Conservation (phyloP, 495 filamentous ascomycete species). For the Tuber indicum region DNA sequence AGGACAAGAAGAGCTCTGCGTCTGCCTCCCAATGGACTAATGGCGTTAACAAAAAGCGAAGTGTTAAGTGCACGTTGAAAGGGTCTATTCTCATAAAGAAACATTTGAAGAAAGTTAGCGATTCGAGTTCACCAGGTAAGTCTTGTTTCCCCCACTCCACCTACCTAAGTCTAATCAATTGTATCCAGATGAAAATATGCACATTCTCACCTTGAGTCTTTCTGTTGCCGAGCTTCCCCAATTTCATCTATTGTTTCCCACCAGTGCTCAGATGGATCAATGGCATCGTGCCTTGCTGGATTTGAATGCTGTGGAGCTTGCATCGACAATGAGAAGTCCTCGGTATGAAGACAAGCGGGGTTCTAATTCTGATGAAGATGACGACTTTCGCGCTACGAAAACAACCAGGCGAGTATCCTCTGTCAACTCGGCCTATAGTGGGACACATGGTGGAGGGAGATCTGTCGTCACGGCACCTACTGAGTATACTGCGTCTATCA, state of each 20-base stretch:
- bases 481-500: constrained; percentile 65
- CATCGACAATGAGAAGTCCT: constrained; percentile 55
- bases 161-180: constrained; percentile 10
- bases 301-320: constrained; percentile 60
- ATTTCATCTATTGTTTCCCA: constrained; percentile 90
- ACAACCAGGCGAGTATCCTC: constrained; percentile 78
- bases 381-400: constrained; percentile 69
- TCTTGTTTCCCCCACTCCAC: constrained; percentile 6
- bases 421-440: constrained; percentile 77
- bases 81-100: constrained; percentile 98
- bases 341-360: constrained; percentile 71
- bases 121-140: constrained; percentile 53
- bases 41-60: constrained; percentile 47
- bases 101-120: constrained; percentile 81
- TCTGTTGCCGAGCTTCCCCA: constrained; percentile 92
- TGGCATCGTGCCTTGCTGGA: constrained; percentile 88
- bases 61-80: constrained; percentile 79
- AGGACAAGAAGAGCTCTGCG: constrained; percentile 74
- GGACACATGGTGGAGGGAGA: constrained; percentile 73
- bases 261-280: constrained; percentile 73
- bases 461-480: constrained; percentile 68
- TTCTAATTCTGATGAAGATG: constrained; percentile 68
- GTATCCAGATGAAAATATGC: constrained; percentile 56
- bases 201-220: constrained; percentile 80
- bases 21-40: constrained; percentile 55